phyloP scores from a whole-genome alignment of 306 rosid species.

The Corylus americana region DNA sequence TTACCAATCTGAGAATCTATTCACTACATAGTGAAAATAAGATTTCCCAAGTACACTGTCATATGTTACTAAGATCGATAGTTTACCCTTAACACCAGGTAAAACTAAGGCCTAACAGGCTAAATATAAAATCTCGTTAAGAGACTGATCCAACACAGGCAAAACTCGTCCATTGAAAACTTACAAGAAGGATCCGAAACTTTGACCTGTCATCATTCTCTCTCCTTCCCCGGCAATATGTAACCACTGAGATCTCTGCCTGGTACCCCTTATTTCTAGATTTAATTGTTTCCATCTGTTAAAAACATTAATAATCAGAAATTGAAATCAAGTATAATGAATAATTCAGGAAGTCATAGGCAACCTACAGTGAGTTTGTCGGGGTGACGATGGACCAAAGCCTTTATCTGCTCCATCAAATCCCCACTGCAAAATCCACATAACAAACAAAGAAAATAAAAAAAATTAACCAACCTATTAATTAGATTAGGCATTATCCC shows the following conservation, averaged over 20 bases:
- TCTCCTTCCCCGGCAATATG: conserved; percentile 59
- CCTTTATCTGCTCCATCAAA: conserved; percentile 76
- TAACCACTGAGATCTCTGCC: conserved; percentile 73
- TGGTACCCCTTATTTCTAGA: conserved; percentile 73
- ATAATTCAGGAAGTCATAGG: conserved; percentile 21
- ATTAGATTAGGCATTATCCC: background rate
- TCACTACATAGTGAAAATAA: conserved; percentile 44
- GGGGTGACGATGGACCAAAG: conserved; percentile 81
- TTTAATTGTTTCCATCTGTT: conserved; percentile 68
- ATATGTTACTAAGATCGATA: background rate
- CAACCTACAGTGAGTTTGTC: conserved; percentile 69
- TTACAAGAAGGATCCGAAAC: conserved; percentile 91
- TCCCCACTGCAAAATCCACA: conserved; percentile 59
- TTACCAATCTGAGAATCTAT: conserved; percentile 81
- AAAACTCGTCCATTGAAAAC: conserved; percentile 26
- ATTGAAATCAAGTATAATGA: conserved; percentile 26
- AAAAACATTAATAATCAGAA: conserved; percentile 26
- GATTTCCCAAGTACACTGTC: conserved; percentile 13
- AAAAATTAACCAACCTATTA: background rate
- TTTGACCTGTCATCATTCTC: conserved; percentile 56
- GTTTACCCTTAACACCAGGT: background rate
- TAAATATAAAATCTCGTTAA: conserved; percentile 11
- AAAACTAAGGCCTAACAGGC: background rate
- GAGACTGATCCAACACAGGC: conserved; percentile 1
- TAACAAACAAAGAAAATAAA: conserved; percentile 3